Percentiles rank a stretch among this genome's conserved stretches.
Conservation (phyloP, 768 basidiomycete genomes). For the Paxillus involutus region DNA sequence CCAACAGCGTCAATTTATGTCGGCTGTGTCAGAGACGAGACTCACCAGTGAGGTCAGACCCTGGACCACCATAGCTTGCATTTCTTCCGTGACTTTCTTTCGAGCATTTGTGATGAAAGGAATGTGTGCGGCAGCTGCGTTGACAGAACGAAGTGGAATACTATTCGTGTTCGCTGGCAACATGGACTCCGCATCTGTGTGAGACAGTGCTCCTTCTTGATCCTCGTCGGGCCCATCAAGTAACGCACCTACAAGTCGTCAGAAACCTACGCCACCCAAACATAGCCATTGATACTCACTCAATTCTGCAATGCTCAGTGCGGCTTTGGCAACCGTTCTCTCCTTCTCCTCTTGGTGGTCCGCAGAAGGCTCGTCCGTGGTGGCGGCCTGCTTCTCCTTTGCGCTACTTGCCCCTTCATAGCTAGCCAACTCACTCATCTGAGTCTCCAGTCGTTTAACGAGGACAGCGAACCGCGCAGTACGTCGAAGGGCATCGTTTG, state of each 20-base stretch:
- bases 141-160: constrained; percentile 71
- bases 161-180: constrained; percentile 20
- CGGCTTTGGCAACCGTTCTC: constrained; percentile 87
- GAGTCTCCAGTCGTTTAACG: constrained; percentile 76
- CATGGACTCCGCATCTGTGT: constrained; percentile 8
- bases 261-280: neutral
- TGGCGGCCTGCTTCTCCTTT: neutral
- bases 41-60: constrained; percentile 78
- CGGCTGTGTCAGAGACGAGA: constrained; percentile 6
- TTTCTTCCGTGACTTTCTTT: constrained; percentile 71
- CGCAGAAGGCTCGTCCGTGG: constrained; percentile 1
- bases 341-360: constrained; percentile 79
- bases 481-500: constrained; percentile 81
- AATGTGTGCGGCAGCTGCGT: constrained; percentile 67
- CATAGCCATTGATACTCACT: constrained; percentile 47
- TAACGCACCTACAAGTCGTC: constrained; percentile 42
- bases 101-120: constrained; percentile 73
- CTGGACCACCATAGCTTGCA: constrained; percentile 86
- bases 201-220: neutral
- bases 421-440: constrained; percentile 71
- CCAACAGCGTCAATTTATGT: neutral
- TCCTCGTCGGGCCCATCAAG: constrained; percentile 42
- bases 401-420: neutral
- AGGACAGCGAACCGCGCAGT: constrained; percentile 84
- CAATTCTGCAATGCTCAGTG: constrained; percentile 90